Base-by-base conservation (phyloP, 805 yeast species). In the Candida suzukii region DNA sequence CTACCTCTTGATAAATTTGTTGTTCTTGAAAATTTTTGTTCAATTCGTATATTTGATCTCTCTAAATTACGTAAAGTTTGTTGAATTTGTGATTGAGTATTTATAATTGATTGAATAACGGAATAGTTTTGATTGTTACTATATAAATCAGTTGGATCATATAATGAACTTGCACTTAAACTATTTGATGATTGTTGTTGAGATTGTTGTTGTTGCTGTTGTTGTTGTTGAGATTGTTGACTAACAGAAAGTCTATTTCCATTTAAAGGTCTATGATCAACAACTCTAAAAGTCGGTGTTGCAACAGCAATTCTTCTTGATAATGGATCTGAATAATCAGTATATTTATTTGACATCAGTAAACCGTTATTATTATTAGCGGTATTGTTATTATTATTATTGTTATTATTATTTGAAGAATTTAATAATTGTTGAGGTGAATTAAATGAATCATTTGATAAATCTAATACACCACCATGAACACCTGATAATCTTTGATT, bases 1-100 rank as follows among this genome's bases (percentile, higher is more conserved):
- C 57, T 41, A 2, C 63, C 65, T 21, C 63, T 43, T n/a, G 44
- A 30, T 25, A 45, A 43, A 40, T 61, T 61, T 17, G 47, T 25
- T 4, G 50, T 45, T 17, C 54, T 45, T 6, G 56, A 52, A 16
- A 58, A 41, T 18, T 57, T 48, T 38, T 59, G 64, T 40, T 61
- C 61, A 13, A 59, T 46, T 16, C 52, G 24, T 10, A 54, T 47
- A 5, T 51, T 37, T 1, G 52, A 44, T 17, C 48, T 43, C 24
- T 47, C 49, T 32, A 57, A 58, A n/a, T 46, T 35, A 17, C 33
- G 39, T 13, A 54, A 18, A 18, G 51, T 53, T 14, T 44, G 47
- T 35, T 53, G 47, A 25, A 57, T 31, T 19, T 41, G 41, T 19
- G 46, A 46, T 31, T 51, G 55, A 3, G 51, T 38, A 31, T 49